These are phyloP conservation scores for Penicillium capsulatum DNA, from an alignment of 2,329 filamentous ascomycete genomes.

Conservation along the genomic window DNA sequence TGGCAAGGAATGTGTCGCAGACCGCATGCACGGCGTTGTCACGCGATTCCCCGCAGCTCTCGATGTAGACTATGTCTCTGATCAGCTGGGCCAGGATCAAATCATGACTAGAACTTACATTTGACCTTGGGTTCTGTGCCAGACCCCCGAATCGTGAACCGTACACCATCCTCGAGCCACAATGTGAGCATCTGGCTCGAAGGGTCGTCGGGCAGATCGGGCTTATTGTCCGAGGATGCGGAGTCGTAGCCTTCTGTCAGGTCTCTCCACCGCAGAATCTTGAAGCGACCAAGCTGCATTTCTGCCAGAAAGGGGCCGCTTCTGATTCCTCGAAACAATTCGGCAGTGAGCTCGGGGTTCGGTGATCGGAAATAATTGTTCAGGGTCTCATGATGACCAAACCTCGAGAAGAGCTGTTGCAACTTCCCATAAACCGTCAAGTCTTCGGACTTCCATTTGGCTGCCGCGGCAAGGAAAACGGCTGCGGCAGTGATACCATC, in stretches of 20 bases:
- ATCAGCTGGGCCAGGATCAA: slow-evolving; percentile 1
- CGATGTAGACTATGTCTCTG: slow-evolving; percentile 37
- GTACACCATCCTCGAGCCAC: slow-evolving; percentile 52
- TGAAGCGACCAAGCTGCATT: slow-evolving; percentile 48
- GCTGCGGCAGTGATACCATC: slow-evolving; percentile 60
- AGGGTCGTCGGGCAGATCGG: slow-evolving; percentile 54
- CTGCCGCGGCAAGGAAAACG: slow-evolving; percentile 55
- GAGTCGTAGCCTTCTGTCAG: slow-evolving; percentile 60
- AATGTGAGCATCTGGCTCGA: slow-evolving; percentile 61
- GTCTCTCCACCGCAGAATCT: slow-evolving; percentile 58
- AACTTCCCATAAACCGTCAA: slow-evolving; percentile 57
- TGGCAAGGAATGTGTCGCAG: slow-evolving; percentile 35
- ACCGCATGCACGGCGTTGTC: slow-evolving; percentile 36
- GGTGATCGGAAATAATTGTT: slow-evolving; percentile 63
- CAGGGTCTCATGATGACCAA: slow-evolving; percentile 59
- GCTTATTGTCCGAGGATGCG: slow-evolving; percentile 48
- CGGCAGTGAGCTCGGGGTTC: slow-evolving; percentile 48
- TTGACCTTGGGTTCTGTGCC: slow-evolving; percentile 67
- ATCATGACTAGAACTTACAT: slow-evolving; percentile 33
- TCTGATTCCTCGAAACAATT: slow-evolving; percentile 55
- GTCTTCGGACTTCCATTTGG: slow-evolving; percentile 49
- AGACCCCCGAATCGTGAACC: slow-evolving; percentile 58
- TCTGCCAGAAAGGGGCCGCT: slow-evolving; percentile 42
- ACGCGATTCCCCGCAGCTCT: slow-evolving; percentile 37
- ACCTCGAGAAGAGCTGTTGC: slow-evolving; percentile 53